Evolutionary conservation across 371 early-diverging fungal genomes (phyloP), one percentile per base, ranked within the genome.

Genomic region (Sporodiniella umbellata): DNA sequence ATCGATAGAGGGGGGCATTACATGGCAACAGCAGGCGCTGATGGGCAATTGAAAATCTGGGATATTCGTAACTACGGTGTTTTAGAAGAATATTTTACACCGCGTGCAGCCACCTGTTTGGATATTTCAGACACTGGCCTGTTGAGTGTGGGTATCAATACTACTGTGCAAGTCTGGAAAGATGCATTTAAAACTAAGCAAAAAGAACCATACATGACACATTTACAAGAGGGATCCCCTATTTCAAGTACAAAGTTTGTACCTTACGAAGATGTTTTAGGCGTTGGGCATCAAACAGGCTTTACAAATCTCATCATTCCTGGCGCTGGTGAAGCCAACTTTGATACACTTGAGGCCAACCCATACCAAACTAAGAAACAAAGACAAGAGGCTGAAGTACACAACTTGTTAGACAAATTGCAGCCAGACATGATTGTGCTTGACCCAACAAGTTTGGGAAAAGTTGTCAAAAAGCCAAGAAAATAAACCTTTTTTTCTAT

Each of bases 211-310:
- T 95, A 97, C 68, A 90, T 98, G 90, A 75, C 78, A 43, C 96
- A 96, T 68, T 59, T 88, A 17, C 67, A 81, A 44, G 80, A 84
- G 11, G 68, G 81, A 4, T 73, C 75, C 0, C 37, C 68, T 2
- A 68, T 95, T 8, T 52, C 66, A 14, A 77, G 80, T 47, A 42
- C 96, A 6, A 49, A 63, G 26, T 99, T 98, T 71, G 92, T 89
- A 42, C 99, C 99, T 12, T 97, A 83, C 81, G 99, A 99, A 68
- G 99, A 99, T 84, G 90, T 97, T 10, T 84, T 99, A 12, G 95
- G 93, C 8, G 60, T 90, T 48, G 98, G 96, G n/a, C 94, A 94
- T 70, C 58, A 67, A 22, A 66, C 78, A 21, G 99, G 99, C 12
- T 67, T 99, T 15, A 75, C 84, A 15, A 89, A 84, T 54, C 64